Evolutionary conservation across 2,329 filamentous ascomycete genomes (phyloP).

Genomic region (Geosmithia flava): DNA sequence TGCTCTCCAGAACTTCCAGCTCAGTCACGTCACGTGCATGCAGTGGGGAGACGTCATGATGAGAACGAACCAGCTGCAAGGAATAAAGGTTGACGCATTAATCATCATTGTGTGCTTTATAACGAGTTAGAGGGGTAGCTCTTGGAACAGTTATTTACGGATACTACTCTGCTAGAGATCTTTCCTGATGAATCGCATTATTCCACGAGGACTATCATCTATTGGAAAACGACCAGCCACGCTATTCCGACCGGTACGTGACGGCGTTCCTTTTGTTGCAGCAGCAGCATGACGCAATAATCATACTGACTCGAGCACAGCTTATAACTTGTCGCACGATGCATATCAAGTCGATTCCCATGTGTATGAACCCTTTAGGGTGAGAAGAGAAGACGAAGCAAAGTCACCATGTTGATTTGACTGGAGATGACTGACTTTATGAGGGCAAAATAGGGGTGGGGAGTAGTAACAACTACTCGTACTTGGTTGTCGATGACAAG

Average conservation of each 20-base stretch:
- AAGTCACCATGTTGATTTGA: neutral
- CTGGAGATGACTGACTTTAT: neutral
- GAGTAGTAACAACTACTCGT: conserved; percentile 72
- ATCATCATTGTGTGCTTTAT: conserved; percentile 3
- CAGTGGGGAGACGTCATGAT: conserved; percentile 3
- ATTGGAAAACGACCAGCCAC: conserved; percentile 7
- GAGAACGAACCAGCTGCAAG: neutral
- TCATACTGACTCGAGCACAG: too few species aligned
- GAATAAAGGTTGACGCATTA: neutral
- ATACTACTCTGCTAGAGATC: too few species aligned
- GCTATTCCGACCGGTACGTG: conserved; percentile 4
- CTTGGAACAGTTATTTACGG: too few species aligned
- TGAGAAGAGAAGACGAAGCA: neutral
- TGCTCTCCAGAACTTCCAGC: too few species aligned
- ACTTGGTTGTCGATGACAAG: conserved; percentile 67
- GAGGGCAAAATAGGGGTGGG: conserved; percentile 51
- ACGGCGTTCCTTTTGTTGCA: too few species aligned
- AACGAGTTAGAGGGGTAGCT: neutral
- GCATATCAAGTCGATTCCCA: conserved; percentile 81
- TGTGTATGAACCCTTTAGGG: conserved; percentile 49
- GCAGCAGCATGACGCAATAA: too few species aligned
- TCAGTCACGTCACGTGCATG: neutral
- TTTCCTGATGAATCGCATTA: conserved; percentile 27
- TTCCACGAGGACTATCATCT: conserved; percentile 14
- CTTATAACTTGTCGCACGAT: conserved; percentile 30